Evolutionary conservation across 805 yeast genomes (phyloP), one percentile per base, ranked within the genome.

Genomic region (Saccharomycopsis selenospora): DNA sequence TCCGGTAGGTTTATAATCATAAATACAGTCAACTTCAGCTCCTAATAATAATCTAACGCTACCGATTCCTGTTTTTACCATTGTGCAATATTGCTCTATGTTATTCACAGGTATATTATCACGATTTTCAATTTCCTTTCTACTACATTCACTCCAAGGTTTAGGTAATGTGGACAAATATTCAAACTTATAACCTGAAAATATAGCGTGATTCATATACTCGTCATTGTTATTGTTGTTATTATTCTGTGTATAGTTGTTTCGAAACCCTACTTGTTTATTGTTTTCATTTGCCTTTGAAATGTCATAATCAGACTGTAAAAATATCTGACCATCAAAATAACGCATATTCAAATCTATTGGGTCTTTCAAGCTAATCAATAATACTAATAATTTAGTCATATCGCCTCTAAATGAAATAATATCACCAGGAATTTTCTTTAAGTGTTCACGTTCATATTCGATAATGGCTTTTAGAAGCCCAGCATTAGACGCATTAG

Each of bases 21-120:
- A 84, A 8, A 84, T 82, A 62, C 96, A 84, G 64, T 91, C 98
- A 18, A 91, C 86, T 66, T 93, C 98, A 1, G 96, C 96, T 1
- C 89, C 95, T 41, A 89, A 63, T 4, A 86, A 62, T 40, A 88
- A 65, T 53, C 75, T 77, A 17, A 79, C 73, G 42, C 73, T 74
- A 6, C 96, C 96, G 13, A 91, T 79, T 2, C 95, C 95, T 0
- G 96, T 82, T 56, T 76, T 75, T 4, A 90, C 90, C n/a, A 91
- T 82, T 0, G 87, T 74, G 42, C 83, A 70, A 60, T 79, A 89
- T 65, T 91, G 95, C 57, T 82, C 88, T 43, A 79, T 79, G 59
- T 80, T 84, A 59, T 76, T 80, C 5, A 85, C 89, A 1, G 70
- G 65, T 47, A 72, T 70, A 56, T 76, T 78, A 48, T 68, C 63